A percentile compares a stretch with the other conserved stretches of the same genome.
Conservation (phyloP, 2,329 filamentous ascomycete genomes). For the Nannizziopsis arthrosporioides region DNA sequence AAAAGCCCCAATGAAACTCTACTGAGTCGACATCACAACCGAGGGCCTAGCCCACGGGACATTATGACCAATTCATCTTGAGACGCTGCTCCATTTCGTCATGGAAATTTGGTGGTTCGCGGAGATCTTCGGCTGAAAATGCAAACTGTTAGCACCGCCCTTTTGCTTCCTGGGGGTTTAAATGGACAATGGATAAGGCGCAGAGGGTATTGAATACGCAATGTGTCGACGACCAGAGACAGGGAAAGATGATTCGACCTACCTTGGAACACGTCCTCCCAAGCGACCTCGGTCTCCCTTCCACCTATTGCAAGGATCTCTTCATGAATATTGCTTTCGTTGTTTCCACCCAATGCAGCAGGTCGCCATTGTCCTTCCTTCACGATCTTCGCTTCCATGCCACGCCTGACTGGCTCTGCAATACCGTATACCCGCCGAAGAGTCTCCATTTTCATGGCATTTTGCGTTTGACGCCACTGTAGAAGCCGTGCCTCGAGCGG, state of each 20-base stretch:
- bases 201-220: conserved; percentile 11
- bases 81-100: conserved; percentile 90
- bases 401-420: conserved; percentile 79
- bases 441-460: conserved; percentile 74
- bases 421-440: conserved; percentile 82
- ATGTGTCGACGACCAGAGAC: not conserved
- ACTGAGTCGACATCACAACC: not conserved
- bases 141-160: conserved; percentile 1
- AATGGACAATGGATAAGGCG: not conserved
- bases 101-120: conserved; percentile 61
- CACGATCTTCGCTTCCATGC: conserved; percentile 90
- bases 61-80: conserved; percentile 50
- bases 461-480: conserved; percentile 82
- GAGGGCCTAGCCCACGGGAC: not conserved
- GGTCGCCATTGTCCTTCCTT: conserved; percentile 65
- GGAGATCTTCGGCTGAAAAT: conserved; percentile 52
- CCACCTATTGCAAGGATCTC: conserved; percentile 64
- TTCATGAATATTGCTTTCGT: conserved; percentile 61
- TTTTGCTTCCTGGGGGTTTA: not conserved
- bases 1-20: not conserved
- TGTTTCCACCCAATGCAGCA: conserved; percentile 50
- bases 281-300: conserved; percentile 62
- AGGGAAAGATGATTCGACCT: conserved; percentile 21
- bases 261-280: conserved; percentile 89
- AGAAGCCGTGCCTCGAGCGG: conserved; percentile 84